Evolutionary conservation across 148 eudicot genomes (phyloP).

Genomic region (Rhododendron molle): DNA sequence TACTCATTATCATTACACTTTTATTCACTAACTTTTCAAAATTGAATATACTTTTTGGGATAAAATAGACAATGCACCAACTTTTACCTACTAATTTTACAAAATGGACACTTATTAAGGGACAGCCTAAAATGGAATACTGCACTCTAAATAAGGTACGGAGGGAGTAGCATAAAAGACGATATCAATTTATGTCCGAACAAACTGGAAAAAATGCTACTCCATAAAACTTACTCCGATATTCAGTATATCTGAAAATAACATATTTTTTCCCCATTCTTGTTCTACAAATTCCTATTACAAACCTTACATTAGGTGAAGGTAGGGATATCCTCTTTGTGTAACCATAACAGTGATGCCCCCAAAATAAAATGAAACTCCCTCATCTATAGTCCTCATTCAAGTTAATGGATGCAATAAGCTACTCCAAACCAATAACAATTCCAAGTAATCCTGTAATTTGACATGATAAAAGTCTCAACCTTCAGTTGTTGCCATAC

Average conservation of each 20-base stretch:
- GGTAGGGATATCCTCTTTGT: background rate
- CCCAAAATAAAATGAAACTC: background rate
- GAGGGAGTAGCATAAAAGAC: no score
- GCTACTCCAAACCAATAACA: background rate
- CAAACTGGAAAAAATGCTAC: background rate
- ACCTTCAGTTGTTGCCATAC: background rate
- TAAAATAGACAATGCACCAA: no score
- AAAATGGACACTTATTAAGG: no score
- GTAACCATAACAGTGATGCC: background rate
- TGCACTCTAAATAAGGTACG: no score
- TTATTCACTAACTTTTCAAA: no score
- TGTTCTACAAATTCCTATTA: background rate
- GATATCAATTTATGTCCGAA: background rate
- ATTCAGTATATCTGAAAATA: no score
- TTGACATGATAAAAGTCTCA: constrained; percentile 15
- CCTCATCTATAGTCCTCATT: background rate
- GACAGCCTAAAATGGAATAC: no score
- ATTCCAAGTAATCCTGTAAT: background rate
- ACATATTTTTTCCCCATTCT: background rate
- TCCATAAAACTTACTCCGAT: background rate
- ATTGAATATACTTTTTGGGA: no score
- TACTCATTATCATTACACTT: no score
- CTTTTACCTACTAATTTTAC: no score
- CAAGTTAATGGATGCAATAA: background rate
- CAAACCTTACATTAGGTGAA: no score